phyloP scores from a whole-genome alignment of 169 alveolate species.

The Eimeria sp. region DNA sequence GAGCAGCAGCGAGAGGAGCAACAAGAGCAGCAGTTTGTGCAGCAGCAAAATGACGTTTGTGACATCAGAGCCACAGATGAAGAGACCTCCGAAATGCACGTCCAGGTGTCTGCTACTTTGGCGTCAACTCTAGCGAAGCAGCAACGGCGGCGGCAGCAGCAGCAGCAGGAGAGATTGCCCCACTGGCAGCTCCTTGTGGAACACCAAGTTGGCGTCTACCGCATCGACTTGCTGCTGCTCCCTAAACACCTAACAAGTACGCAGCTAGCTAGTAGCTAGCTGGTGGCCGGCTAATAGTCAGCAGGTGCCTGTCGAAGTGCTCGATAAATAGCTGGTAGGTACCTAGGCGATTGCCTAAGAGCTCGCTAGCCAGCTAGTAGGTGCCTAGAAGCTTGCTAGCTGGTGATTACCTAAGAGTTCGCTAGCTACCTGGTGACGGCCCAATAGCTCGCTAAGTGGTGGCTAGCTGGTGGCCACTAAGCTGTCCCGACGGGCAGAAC shows the following conservation, averaged over 20 bases:
- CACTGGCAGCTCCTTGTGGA: conserved; percentile 43
- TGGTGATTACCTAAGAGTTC: neutral
- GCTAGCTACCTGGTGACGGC: neutral
- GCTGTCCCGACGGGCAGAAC: neutral
- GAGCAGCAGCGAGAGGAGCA: too few species aligned
- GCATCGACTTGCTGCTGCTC: conserved; percentile 28
- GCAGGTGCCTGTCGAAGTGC: too few species aligned
- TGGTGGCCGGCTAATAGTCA: too few species aligned
- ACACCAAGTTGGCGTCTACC: conserved; percentile 49
- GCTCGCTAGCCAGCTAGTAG: too few species aligned
- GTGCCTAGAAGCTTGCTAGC: neutral
- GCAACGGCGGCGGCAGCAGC: conserved; percentile 23
- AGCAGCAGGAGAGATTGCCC: conserved; percentile 1
- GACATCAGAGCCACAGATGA: conserved; percentile 2
- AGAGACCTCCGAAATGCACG: conserved; percentile 30
- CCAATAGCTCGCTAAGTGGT: neutral
- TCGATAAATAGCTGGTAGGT: too few species aligned
- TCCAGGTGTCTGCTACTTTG: neutral
- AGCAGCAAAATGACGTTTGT: conserved; percentile 35
- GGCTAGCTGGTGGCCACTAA: conserved; percentile 2
- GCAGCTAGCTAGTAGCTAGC: neutral
- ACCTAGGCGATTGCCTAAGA: too few species aligned
- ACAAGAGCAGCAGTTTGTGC: neutral
- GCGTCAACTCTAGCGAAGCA: neutral
- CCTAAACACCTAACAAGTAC: neutral